Evolutionary conservation across 306 rosid species (phyloP).

Genomic region (Prinsepia uniflora): DNA sequence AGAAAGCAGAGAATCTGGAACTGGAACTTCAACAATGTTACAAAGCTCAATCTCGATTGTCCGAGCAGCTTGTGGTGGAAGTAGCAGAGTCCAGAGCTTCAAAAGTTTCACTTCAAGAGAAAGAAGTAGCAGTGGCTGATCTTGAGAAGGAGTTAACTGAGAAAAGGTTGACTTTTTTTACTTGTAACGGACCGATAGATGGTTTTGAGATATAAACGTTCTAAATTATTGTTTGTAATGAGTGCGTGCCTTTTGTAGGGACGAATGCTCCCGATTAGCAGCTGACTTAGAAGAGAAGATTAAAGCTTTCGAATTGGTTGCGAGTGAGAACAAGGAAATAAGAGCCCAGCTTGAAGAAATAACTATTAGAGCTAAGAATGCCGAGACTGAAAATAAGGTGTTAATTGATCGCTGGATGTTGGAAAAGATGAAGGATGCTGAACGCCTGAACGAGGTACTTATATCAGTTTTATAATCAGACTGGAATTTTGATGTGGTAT

Average conservation of each 20-base stretch:
- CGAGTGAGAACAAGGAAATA: constrained; percentile 72
- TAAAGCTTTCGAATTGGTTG: constrained; percentile 61
- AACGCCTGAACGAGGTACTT: constrained; percentile 90
- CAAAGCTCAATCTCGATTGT: constrained; percentile 86
- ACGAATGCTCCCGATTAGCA: constrained; percentile 60
- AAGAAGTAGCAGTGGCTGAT: constrained; percentile 45
- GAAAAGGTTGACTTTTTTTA: constrained; percentile 43
- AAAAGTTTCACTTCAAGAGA: constrained; percentile 64
- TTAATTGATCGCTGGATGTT: constrained; percentile 94
- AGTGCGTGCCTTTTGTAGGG: constrained; percentile 53
- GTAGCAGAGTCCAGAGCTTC: constrained; percentile 81
- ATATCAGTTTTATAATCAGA: constrained; percentile 4
- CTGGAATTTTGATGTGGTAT: constrained; percentile 6
- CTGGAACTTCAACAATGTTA: constrained; percentile 93
- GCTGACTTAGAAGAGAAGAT: constrained; percentile 69
- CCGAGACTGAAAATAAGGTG: constrained; percentile 89
- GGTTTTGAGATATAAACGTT: constrained; percentile 13
- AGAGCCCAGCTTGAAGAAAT: constrained; percentile 60
- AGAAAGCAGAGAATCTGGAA: constrained; percentile 76
- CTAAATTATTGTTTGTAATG: constrained; percentile 15
- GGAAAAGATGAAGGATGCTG: constrained; percentile 99
- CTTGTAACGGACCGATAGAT: background rate
- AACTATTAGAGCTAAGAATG: constrained; percentile 55
- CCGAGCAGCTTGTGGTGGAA: constrained; percentile 95
- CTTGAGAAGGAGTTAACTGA: constrained; percentile 59